Base-by-base conservation (phyloP, 495 filamentous ascomycete species). In the Penicillium coffeae region DNA sequence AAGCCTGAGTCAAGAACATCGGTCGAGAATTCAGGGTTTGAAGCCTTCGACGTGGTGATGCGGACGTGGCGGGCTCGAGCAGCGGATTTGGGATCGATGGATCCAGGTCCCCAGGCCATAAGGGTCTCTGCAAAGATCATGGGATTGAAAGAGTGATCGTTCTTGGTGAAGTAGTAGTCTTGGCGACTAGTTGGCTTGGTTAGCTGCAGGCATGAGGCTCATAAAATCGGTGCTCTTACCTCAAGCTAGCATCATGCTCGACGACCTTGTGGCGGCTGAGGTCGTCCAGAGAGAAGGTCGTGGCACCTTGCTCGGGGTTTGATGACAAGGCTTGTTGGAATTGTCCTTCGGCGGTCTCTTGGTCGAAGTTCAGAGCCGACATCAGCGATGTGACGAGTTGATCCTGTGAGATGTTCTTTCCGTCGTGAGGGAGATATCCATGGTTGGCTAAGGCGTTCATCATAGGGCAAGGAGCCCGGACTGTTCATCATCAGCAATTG, bases 361-460 rank as follows among this genome's bases (percentile, higher is more conserved):
- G 20, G 8, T 21, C 42, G 25, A 45, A 18, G 13, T 35, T 35
- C 25, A 45, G 42, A 15, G 19, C 42, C 0, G 56, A 48, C 2
- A 34, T 36, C 6, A 82, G 57, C 16, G 62, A 77, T 15, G 65
- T 45, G 7, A 56, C 37, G 7, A 58, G 45, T 9, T 39, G 45
- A 0, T 59, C 47, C 10, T 56, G 32, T 1, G 59, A 55, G 32
- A 62, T 49, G 37, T 56, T 45, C 8, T 68, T 56, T 34, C 81
- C 80, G 54, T 76, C 70, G 45, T 70, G 25, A n/a, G 25, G 25
- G 21, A 27, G n/a, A 33, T 20, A 18, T 14, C 25, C 19, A 16
- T 37, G 32, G 35, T 48, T 48, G 16, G 15, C 21, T 19, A 40
- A 10, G 7, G 38, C 8, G 38, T 40, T 40, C 38, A 40, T 5